Conservation (phyloP, 768 basidiomycete species). For the Russula sp. region DNA sequence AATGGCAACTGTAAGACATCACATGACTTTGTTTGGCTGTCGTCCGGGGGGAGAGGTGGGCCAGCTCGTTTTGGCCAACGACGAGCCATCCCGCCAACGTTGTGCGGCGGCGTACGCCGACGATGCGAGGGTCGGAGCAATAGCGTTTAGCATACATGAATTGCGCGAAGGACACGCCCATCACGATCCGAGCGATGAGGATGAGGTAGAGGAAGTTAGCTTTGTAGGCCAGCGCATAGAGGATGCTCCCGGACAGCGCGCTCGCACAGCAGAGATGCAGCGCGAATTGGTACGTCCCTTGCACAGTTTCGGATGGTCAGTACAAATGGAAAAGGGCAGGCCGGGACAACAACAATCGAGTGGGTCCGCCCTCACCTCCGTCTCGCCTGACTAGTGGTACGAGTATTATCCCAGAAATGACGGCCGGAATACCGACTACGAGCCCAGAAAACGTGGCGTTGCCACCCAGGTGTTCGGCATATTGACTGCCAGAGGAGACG, state of each 20-base stretch:
- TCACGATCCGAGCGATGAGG: conserved; percentile 60
- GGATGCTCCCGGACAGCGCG: conserved; percentile 47
- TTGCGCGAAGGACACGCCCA: conserved; percentile 50
- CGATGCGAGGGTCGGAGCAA: conserved; percentile 60
- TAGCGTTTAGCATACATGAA: conserved; percentile 67
- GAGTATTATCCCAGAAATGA: conserved; percentile 51
- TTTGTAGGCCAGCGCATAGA: conserved; percentile 55
- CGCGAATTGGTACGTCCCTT: conserved; percentile 49
- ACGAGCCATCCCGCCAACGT: conserved; percentile 57
- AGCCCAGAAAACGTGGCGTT: conserved; percentile 65
- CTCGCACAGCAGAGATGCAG: conserved; percentile 48
- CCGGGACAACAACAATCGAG: not conserved
- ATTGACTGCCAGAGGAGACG: conserved; percentile 57
- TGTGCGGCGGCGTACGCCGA: conserved; percentile 55
- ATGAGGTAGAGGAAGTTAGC: conserved; percentile 59
- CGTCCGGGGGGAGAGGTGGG: too few species aligned
- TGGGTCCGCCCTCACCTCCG: conserved; percentile 34
- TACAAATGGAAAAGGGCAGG: not conserved
- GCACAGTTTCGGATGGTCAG: not conserved
- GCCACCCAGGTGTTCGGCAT: conserved; percentile 56
- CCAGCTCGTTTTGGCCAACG: conserved; percentile 51
- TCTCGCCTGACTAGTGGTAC: conserved; percentile 50
- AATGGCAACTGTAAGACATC: too few species aligned
- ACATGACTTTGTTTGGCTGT: too few species aligned
- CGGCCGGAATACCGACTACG: conserved; percentile 58